phyloP scores from a whole-genome alignment of 495 filamentous ascomycete genomes.

The Talaromyces proteolyticus region DNA sequence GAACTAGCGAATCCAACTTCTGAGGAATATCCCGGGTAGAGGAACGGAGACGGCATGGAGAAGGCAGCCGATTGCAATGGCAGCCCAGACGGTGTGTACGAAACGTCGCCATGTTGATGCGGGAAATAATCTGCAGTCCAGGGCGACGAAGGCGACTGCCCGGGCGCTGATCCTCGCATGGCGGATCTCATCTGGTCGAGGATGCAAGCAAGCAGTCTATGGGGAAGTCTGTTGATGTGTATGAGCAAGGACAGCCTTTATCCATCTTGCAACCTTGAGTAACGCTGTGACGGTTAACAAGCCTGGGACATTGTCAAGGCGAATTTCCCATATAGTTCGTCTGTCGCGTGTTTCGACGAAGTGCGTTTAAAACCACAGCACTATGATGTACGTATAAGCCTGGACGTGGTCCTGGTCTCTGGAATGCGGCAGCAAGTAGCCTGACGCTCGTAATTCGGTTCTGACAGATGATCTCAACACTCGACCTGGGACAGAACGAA shows the following conservation, averaged over 20 bases:
- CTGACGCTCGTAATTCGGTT: too few species aligned
- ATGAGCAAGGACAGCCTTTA: neutral
- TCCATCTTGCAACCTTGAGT: constrained; percentile 5
- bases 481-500: too few species aligned
- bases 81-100: constrained; percentile 19
- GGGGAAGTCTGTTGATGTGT: neutral
- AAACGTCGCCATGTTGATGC: constrained; percentile 18
- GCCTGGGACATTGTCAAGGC: too few species aligned
- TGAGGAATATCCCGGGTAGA: constrained; percentile 8
- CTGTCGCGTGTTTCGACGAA: too few species aligned
- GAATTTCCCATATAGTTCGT: too few species aligned
- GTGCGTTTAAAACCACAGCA: too few species aligned
- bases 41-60: constrained; percentile 17
- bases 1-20: constrained; percentile 28
- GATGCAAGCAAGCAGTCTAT: neutral
- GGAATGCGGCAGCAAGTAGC: too few species aligned
- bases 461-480: too few species aligned
- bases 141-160: constrained; percentile 38
- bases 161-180: constrained; percentile 35
- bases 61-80: constrained; percentile 32
- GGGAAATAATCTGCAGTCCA: constrained; percentile 32
- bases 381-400: too few species aligned
- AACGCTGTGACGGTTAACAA: too few species aligned
- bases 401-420: too few species aligned
- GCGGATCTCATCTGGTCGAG: constrained; percentile 14